Base-by-base conservation (phyloP, 306 rosid genomes). In the Cucumis melo region DNA sequence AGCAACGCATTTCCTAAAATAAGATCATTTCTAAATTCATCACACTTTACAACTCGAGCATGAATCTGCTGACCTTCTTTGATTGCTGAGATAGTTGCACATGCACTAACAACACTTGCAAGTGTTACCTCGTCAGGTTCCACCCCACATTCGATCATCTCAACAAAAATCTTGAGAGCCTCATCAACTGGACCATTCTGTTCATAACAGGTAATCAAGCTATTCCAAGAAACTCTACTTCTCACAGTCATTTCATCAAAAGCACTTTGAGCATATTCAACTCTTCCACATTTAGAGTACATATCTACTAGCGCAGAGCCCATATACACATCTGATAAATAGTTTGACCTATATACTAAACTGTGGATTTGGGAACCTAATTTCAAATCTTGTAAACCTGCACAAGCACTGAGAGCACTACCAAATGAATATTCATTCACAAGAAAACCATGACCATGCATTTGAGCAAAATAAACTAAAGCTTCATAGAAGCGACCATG, bases 371-470 rank as follows among this genome's bases (percentile, higher is more conserved):
- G 79, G 39, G 72, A 76, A 76, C 73, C 79, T 42, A 27, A 23
- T 76, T 61, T 44, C 72, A 61, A 76, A 76, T 76, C 56, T 76
- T 61, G 65, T 23, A 76, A 61, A 21, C 73, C 79, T 46, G 79
- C 79, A 46, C 79, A 60, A 59, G 79, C 79, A 76, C 79, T 76
- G 10, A 76, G 79, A 39, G 72, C 71, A 51, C 72, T 76, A 76
- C 79, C 79, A 5, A 76, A 76, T 44, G 79, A 76, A 59, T 59
- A 76, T 60, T 76, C 72, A 60, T 76, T 76, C 10, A 59, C 16
- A 27, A 60, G 17, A 39, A 60, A 76, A 27, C 54, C 71, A 27
- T 27, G 51, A 15, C 32, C 50, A 10, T 60, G 72, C 79, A 76
- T 76, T 61, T 14, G 32, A 36, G 53, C 32, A 59, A 76, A 76